Evolutionary conservation across 495 filamentous ascomycete genomes (phyloP), one percentile per base, ranked within the genome.

Genomic region (Neurospora sp.): DNA sequence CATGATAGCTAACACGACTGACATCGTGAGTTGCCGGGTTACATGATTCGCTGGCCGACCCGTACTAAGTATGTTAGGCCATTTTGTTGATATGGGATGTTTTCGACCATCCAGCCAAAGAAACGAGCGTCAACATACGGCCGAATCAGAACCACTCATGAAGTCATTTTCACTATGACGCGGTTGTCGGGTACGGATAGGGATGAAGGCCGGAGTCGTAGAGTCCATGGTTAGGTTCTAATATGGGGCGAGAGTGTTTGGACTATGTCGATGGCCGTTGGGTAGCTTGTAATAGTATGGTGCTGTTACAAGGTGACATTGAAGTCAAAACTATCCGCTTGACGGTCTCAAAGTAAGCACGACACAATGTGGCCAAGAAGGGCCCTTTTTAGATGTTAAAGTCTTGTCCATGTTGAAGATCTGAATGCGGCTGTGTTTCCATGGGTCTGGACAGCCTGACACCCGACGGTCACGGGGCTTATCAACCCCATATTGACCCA

Each of bases 1-100:
- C 82, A 80, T 86, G 85, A 71, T 83, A 87, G 77, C 77, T 86
- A 35, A 85, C 83, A n/a, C 85, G 82, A 70, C 84, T 85, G 61
- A 83, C 85, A 72, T 87, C 84, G 76, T 87, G 85, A 38, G 85
- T 87, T 42, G 83, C 83, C 40, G 82, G 74, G 9, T 79, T 77
- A n/a, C 78, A 80, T 59, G 77, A 78, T 37, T 83, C 80, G 71
- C 79, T 79, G 68, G 78, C 79, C 14, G 84, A 85, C 73, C 84
- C 84, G 76, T 85, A 85, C 83, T 85, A 73, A 70, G 71, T 69
- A 37, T 68, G 71, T 76, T 35, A 77, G 76, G 44, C 35, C 68
- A 2, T 20, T 48, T 27, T 22, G 11, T 27, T 59, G 46, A 53
- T 22, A 16, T 35, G 10, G 22, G 14, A 16, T 20, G 31, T 16